Percentiles rank a stretch among this genome's conserved stretches.
These are phyloP conservation scores for Mycosphaerella sp. DNA, from an alignment of 2,329 filamentous ascomycete species.

Conservation along the genomic window DNA sequence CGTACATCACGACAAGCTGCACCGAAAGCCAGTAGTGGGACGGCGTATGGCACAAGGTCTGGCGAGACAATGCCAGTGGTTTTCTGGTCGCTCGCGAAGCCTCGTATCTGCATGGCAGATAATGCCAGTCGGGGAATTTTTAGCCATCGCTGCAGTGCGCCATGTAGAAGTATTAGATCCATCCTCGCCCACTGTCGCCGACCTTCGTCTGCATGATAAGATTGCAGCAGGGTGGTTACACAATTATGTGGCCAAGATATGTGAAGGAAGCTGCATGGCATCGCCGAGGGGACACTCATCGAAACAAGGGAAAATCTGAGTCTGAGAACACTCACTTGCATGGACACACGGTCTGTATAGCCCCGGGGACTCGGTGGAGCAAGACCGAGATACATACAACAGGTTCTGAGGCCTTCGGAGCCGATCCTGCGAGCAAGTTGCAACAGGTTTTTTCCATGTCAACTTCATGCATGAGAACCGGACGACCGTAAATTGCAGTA, in stretches of 20 bases:
- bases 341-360: slow-evolving; percentile 5
- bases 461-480: slow-evolving; percentile 11
- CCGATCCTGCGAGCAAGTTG: background rate
- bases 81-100: slow-evolving; percentile 8
- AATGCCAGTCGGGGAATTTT: slow-evolving; percentile 10
- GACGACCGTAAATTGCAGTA: slow-evolving; percentile 12
- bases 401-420: slow-evolving; percentile 4
- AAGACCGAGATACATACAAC: slow-evolving; percentile 3
- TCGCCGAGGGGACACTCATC: slow-evolving; percentile 8
- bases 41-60: slow-evolving; percentile 13
- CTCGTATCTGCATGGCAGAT: slow-evolving; percentile 10
- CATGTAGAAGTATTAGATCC: background rate
- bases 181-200: background rate
- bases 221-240: slow-evolving; percentile 8
- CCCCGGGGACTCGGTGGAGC: slow-evolving; percentile 10
- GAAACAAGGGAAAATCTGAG: slow-evolving; percentile 12
- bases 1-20: slow-evolving; percentile 10
- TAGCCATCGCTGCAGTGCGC: background rate
- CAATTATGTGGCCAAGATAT: slow-evolving; percentile 5
- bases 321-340: slow-evolving; percentile 4
- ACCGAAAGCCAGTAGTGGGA: slow-evolving; percentile 8
- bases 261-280: slow-evolving; percentile 2
- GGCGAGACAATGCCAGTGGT: background rate
- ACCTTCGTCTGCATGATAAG: slow-evolving; percentile 5
- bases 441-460: slow-evolving; percentile 11